Percentiles rank a stretch among this genome's conserved stretches.
These are phyloP conservation scores for Suillus subaureus DNA, from an alignment of 768 basidiomycete species.

Conservation along the genomic window DNA sequence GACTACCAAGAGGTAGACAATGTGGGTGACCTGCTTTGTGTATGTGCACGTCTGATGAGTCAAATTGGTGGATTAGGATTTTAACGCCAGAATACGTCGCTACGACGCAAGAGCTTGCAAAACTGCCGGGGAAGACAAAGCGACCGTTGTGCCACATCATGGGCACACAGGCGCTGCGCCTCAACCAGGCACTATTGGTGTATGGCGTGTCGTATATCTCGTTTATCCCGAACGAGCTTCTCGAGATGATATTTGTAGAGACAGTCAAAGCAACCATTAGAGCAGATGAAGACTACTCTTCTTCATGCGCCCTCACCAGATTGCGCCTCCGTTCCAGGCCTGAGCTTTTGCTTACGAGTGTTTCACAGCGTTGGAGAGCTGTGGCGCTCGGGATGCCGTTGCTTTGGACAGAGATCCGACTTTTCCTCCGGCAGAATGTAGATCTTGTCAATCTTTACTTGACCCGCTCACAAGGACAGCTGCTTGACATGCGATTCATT, in stretches of 20 bases:
- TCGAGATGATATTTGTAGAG: slow-evolving; percentile 29
- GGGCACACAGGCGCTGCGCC: slow-evolving; percentile 20
- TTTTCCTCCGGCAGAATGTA: slow-evolving; percentile 28
- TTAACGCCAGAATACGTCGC: slow-evolving; percentile 9
- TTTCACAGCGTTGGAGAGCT: slow-evolving; percentile 46
- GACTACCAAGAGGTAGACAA: background rate
- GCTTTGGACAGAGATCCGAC: slow-evolving; percentile 41
- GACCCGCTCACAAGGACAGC: slow-evolving; percentile 26
- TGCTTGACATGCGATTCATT: slow-evolving; percentile 24
- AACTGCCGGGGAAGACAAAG: slow-evolving; percentile 23
- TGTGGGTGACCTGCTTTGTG: background rate
- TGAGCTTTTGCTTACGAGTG: slow-evolving; percentile 40
- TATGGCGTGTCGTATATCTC: slow-evolving; percentile 17
- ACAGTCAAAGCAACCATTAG: slow-evolving; percentile 13
- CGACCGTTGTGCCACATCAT: slow-evolving; percentile 18
- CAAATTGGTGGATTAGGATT: background rate
- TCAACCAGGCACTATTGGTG: slow-evolving; percentile 14
- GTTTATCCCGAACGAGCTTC: slow-evolving; percentile 27
- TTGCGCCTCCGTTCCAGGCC: slow-evolving; percentile 14
- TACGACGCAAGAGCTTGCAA: slow-evolving; percentile 18
- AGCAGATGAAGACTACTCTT: slow-evolving; percentile 3
- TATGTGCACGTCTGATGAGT: background rate
- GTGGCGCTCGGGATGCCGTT: slow-evolving; percentile 39
- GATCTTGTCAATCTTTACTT: slow-evolving; percentile 31
- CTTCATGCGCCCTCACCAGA: slow-evolving; percentile 6